Base-by-base conservation (phyloP, 129 eudicot species). In the Arctium minus region DNA sequence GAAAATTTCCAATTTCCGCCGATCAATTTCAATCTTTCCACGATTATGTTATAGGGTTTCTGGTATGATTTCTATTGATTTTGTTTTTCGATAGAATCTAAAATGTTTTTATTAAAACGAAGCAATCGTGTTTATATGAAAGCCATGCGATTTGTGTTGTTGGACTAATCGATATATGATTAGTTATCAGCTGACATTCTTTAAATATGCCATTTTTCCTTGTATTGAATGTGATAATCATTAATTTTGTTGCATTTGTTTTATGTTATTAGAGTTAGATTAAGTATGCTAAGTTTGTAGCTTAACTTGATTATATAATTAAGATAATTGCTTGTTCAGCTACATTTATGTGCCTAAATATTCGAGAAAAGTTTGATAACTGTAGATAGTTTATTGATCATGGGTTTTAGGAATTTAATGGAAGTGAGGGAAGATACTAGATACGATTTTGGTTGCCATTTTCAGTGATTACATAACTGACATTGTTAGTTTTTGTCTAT, bases 131-230 rank as follows among this genome's bases (percentile, higher is more conserved):
- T 77, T 33, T 15, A 70, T 77, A 70, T 22, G 69, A 42, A 15
- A 30, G 9, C 10, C 1, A 10, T 33, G 32, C 17, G n/a, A 27
- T 29, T 8, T 27, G 6, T 40, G 32, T 53, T 33, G 83, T 74
- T 70, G 83, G 29, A 80, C 67, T 81, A 17, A 81, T 80, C 22
- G 85, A 87, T 90, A 86, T 82, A 85, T 87, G 82, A 85, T 79
- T 84, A 72, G 68, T 74, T 80, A 22, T 40, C 64, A 67, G 68
- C 69, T 82, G 73, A 83, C 93, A 86, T 89, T 91, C 76, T 81
- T 56, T 82, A 79, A 37, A 10, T 81, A 79, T 39, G 27, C 5
- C 42, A 8, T 39, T 1, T 17, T 78, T 15, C 31, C 30, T 86
- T 69, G 64, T 36, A 70, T 75, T 76, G 15, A 22, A 65, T 39